Conservation (phyloP, 2,329 filamentous ascomycete genomes). For the Pyrenochaeta sp. region DNA sequence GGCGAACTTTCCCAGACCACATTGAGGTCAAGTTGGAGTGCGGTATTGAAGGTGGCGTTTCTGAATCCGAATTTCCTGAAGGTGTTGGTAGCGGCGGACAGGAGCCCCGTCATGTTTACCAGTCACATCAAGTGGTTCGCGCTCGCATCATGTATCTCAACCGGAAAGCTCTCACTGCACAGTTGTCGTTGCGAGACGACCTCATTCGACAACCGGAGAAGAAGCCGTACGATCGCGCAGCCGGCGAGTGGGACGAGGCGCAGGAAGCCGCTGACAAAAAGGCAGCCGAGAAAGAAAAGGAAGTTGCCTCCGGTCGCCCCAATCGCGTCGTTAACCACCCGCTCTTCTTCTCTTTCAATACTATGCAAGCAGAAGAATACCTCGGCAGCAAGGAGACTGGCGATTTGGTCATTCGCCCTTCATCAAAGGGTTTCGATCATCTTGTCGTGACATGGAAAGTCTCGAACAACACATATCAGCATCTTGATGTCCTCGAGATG, state of each 20-base stretch:
- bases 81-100: slow-evolving; percentile 61
- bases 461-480: slow-evolving; percentile 93
- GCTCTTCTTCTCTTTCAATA: slow-evolving; percentile 92
- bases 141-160: slow-evolving; percentile 90
- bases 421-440: slow-evolving; percentile 94
- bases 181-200: slow-evolving; percentile 85
- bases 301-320: slow-evolving; percentile 82
- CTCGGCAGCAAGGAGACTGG: slow-evolving; percentile 85
- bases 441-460: slow-evolving; percentile 98
- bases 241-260: slow-evolving; percentile 85
- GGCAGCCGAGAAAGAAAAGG: slow-evolving; percentile 85
- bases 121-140: slow-evolving; percentile 82
- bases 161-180: slow-evolving; percentile 82
- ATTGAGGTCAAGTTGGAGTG: slow-evolving; percentile 94
- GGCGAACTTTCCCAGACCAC: slow-evolving; percentile 89
- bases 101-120: slow-evolving; percentile 70
- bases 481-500: slow-evolving; percentile 95
- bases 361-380: slow-evolving; percentile 90
- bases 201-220: slow-evolving; percentile 70
- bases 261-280: slow-evolving; percentile 80
- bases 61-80: slow-evolving; percentile 81
- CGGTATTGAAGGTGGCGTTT: slow-evolving; percentile 88
- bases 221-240: slow-evolving; percentile 68
- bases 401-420: slow-evolving; percentile 94
- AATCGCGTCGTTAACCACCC: slow-evolving; percentile 98